Base-by-base conservation (phyloP, 176 grass and related monocot genomes). In the Eleusine coracana region DNA sequence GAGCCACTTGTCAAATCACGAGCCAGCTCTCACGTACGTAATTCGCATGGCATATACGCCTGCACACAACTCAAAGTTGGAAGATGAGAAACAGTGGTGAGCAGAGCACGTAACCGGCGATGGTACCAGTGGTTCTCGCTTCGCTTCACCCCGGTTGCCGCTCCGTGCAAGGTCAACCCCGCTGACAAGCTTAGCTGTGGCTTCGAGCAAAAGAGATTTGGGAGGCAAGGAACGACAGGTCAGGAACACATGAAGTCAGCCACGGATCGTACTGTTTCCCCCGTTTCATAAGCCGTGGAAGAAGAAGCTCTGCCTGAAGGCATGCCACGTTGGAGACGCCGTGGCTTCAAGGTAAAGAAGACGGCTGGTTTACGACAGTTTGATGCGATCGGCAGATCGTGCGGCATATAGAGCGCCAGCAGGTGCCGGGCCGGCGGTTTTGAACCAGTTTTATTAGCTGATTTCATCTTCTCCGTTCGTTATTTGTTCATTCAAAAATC, bases 171-270 rank as follows among this genome's bases (percentile, higher is more conserved):
- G 70, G 78, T 85, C 82, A 75, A 10, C 34, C 51, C 11, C 18
- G 73, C 48, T 82, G 73, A 58, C 70, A 18, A 27, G 29, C 58
- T 44, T 31, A 68, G 74, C 31, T 3, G 59, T 39, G 25, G 39
- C 76, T 44, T 85, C 0, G 42, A 54, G 45, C 77, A 34, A 7
- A 63, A 37, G 87, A 70, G 50, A 20, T 70, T 85, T 74, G 28
- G 59, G 31, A 55, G 62, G 40, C 73, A 73, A 86, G 83, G 42
- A 73, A 82, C 5, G 79, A 82, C 78, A 86, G 74, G 73, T 74
- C 67, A 86, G 67, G 66, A 69, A 29, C 79, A 73, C 78, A 82
- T 61, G 83, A 86, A 59, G 59, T 78, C 88, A 78, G 73, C 48
- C 39, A 13, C 21, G 4, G 87, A 85, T 52, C 71, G 72, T 81